Evolutionary conservation across 257 asterid genomes (phyloP), one percentile per base, ranked within the genome.

Genomic region (Datura wrightii): DNA sequence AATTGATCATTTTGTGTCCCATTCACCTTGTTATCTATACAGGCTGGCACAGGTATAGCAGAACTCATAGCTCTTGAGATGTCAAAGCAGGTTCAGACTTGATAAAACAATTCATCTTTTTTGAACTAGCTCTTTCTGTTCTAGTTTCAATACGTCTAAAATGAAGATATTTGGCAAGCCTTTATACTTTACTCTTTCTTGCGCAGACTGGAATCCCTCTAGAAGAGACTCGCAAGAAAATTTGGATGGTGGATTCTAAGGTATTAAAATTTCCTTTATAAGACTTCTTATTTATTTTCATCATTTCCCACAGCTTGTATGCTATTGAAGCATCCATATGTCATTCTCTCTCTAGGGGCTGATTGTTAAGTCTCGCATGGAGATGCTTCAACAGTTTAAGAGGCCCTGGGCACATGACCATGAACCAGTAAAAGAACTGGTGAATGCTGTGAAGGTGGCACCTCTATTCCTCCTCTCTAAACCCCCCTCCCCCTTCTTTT

Each of bases 31-130:
- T 85, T 37, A 42, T 72, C 48, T 59, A 83, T 88, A 88, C 92
- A 95, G 99, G 99, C 99, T 87, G 99, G 99, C 76, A 95, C 98
- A 70, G 99, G 99, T 72, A 95, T 95, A 63, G 99, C 99, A 37
- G 98, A 95, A 88, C 95, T 95, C 87, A 95, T 95, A 87, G 99
- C 99, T 84, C 94, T 91, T 85, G 97, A 94, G 90, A 94, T 95
- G 71, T 94, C 99, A 59, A 95, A 93, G 87, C 94, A 95, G 99
- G 99, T 95, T 37, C 80, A 83, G 66, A 31, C 39, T 83, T 46
- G 18, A 42, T 37, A 69, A n/a, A 78, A 18, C 65, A 50, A 50
- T 78, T 78, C 15, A 10, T 52, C 82, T 15, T 8, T 78, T 50
- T 56, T 18, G 85, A 19, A 36, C 44, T 58, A 87, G 78, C 52